Base-by-base conservation (phyloP, 169 alveolate genomes). In the Eimeria maxima region DNA sequence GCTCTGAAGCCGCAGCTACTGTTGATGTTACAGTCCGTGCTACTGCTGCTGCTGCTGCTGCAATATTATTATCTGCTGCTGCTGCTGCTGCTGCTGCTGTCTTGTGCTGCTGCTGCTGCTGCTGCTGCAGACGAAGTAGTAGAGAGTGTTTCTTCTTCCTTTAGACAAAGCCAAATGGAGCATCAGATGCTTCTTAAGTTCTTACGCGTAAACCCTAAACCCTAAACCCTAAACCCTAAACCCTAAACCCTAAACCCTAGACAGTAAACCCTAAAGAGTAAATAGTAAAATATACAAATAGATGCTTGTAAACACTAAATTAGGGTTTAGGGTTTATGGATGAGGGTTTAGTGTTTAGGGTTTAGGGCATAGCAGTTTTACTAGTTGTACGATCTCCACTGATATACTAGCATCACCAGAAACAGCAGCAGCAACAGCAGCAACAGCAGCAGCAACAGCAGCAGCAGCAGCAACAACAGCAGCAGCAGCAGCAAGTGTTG, bases 91-190 rank as follows among this genome's bases (percentile, higher is more conserved):
- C 20, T n/a, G 38, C 78, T 53, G 60, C 60, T 67, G 44, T 16
- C 78, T 67, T 8, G 29, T 27, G 50, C 27, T 74, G 86, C 50
- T n/a, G 44, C 29, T 38, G 86, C 86, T 74, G 44, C 50, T 74
- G 86, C 86, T 74, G 86, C 86, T 74, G 47, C 50, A 74, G 86
- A 44, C 5, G 86, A 74, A 29, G 86, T 74, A 11, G 50, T 74
- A 44, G 86, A 74, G 42, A 33, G 53, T 10, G 86, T 27, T 24
- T 27, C 50, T 22, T 11, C 86, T 4, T 44, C 42, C 42, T 74
- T 74, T 50, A n/a, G 50, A 27, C 86, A 33, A 27, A 74, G 47
- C 86, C 53, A 74, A 38, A 24, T 16, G 47, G 86, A 74, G 22
- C 86, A 74, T 74, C 86, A 74, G 18, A 22, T 27, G 44, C 42